phyloP scores from a whole-genome alignment of 331 rosid species.

The Dryas integrifolia region DNA sequence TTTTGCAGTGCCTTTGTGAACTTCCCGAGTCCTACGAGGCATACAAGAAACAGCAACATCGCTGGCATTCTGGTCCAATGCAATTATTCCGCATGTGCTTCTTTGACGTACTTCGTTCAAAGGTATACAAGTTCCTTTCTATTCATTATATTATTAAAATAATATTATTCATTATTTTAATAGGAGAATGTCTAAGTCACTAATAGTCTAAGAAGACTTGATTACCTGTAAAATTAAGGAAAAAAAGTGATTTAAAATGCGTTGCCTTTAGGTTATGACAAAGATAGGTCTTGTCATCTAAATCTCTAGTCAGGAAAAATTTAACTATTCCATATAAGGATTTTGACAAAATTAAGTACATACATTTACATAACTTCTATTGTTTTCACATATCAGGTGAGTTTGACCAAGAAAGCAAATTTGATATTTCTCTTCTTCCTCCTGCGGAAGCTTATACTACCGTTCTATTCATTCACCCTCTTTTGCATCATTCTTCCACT shows the following conservation, averaged over 20 bases:
- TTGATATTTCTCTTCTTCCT: conserved; percentile 93
- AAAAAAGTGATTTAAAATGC: background rate
- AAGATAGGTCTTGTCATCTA: background rate
- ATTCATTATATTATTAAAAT: background rate
- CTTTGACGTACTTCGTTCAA: conserved; percentile 76
- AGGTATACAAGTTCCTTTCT: conserved; percentile 47
- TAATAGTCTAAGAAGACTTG: background rate
- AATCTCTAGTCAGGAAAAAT: background rate
- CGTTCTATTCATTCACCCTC: conserved; percentile 94
- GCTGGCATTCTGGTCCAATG: conserved; percentile 99
- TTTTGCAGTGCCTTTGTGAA: conserved; percentile 93
- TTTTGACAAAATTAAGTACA: background rate
- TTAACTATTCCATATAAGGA: background rate
- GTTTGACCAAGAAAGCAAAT: conserved; percentile 74
- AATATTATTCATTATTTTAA: background rate
- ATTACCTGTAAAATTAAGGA: background rate
- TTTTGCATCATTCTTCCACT: conserved; percentile 97
- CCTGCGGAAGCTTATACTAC: conserved; percentile 88
- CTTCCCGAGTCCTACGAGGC: conserved; percentile 99
- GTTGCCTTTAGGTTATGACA: background rate
- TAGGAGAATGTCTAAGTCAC: background rate
- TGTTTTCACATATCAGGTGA: conserved; percentile 56
- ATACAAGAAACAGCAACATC: conserved; percentile 95
- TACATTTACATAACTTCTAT: background rate
- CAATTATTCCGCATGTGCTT: conserved; percentile 90